These are phyloP conservation scores for Coemansia sp. DNA, from an alignment of 192 early-diverging fungal genomes.

Conservation along the genomic window DNA sequence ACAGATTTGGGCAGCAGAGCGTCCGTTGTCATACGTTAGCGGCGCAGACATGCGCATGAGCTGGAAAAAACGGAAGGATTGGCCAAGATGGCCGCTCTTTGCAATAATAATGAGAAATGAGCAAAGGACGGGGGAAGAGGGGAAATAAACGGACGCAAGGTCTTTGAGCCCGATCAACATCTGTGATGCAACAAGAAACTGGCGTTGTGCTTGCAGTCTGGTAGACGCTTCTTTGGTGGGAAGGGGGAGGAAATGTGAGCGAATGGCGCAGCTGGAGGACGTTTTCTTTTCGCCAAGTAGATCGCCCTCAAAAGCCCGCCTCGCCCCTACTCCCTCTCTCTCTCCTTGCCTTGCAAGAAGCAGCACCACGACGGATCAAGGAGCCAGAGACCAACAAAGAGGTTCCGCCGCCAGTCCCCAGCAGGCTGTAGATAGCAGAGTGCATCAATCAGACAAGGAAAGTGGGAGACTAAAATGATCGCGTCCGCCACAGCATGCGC, in stretches of 20 bases:
- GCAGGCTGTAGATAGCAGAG: too few relatives aligned
- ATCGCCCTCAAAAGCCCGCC: slow-evolving; percentile 1
- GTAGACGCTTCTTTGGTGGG: not conserved
- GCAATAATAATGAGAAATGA: not conserved
- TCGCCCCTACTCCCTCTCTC: not conserved
- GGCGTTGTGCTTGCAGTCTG: not conserved
- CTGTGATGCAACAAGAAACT: slow-evolving; percentile 13
- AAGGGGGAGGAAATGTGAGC: not conserved
- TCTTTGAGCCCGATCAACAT: slow-evolving; percentile 8
- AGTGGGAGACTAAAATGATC: not conserved
- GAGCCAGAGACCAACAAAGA: too few relatives aligned
- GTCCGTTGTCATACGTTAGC: slow-evolving; percentile 5
- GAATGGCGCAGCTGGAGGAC: not conserved
- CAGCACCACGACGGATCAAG: too few relatives aligned
- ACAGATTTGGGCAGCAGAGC: slow-evolving; percentile 3
- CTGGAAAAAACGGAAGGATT: slow-evolving; percentile 6
- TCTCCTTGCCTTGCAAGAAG: not conserved
- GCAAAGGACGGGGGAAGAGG: not conserved
- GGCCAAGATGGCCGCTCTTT: not conserved
- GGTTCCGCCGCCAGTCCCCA: too few relatives aligned
- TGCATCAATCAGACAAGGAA: too few relatives aligned
- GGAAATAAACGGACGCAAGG: not conserved
- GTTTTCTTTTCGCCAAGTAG: not conserved
- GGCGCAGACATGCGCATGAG: slow-evolving; percentile 4
- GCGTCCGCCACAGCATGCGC: not conserved